Conservation (phyloP, 495 filamentous ascomycete species). For the Aspergillus ostianus region DNA sequence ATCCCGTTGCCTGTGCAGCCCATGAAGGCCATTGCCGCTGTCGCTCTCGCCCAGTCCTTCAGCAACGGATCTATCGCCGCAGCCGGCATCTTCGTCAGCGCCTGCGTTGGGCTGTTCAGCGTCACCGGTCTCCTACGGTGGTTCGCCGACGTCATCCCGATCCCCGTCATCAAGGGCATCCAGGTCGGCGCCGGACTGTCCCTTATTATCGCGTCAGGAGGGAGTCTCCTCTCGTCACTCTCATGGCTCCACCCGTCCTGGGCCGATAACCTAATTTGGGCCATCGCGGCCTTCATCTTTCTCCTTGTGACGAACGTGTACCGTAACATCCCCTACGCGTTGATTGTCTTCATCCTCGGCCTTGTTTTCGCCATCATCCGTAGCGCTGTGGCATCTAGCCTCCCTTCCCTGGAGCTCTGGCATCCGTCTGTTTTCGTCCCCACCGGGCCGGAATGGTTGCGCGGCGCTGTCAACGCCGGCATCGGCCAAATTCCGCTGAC, state of each 20-base stretch:
- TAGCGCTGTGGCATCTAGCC: slow-evolving; percentile 27
- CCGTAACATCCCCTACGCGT: slow-evolving; percentile 69
- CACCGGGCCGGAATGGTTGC: slow-evolving; percentile 39
- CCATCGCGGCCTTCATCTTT: slow-evolving; percentile 63
- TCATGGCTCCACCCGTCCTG: slow-evolving; percentile 56
- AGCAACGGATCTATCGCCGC: slow-evolving; percentile 67
- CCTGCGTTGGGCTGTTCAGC: slow-evolving; percentile 71
- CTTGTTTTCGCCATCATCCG: slow-evolving; percentile 53
- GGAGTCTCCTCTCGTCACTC: slow-evolving; percentile 57
- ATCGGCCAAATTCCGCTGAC: slow-evolving; percentile 88
- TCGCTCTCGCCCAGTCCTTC: slow-evolving; percentile 70
- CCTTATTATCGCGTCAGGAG: slow-evolving; percentile 72
- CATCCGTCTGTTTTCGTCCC: slow-evolving; percentile 46
- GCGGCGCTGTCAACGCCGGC: slow-evolving; percentile 56
- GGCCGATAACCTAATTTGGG: slow-evolving; percentile 74
- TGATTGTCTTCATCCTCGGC: slow-evolving; percentile 66
- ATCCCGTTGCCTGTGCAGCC: slow-evolving; percentile 85
- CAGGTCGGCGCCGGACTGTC: slow-evolving; percentile 87
- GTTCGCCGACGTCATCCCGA: slow-evolving; percentile 69
- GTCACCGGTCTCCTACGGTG: slow-evolving; percentile 69
- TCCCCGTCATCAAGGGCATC: slow-evolving; percentile 88
- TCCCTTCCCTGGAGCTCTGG: slow-evolving; percentile 53
- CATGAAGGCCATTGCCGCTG: slow-evolving; percentile 89
- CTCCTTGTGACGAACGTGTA: slow-evolving; percentile 61
- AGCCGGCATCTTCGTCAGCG: slow-evolving; percentile 73